Evolutionary conservation across 345 rosid species (phyloP), one percentile per base, ranked within the genome.

Genomic region (Physaria fendleri): DNA sequence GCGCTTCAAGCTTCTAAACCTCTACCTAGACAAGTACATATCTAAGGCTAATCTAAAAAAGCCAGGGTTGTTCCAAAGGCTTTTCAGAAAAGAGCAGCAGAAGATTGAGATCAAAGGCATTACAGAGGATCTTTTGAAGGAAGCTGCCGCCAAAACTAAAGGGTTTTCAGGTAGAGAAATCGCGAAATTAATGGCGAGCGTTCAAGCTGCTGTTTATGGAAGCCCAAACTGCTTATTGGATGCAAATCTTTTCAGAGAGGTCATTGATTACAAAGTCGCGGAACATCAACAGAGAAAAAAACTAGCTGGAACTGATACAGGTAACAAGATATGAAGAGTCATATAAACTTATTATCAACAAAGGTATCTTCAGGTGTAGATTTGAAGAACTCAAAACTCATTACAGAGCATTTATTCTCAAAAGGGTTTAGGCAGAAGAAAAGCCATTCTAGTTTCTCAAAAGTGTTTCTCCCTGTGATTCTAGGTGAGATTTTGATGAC

Each of bases 151-250:
- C 2, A 93, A 83, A 78, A 89, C 85, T 0, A 81, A 81, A 41
- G 95, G 97, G 51, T 93, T 89, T 73, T 88, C 94, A 2, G 95
- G 97, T 35, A 81, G 99, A 56, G 91, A 93, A 68, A 87, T 89
- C 5, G 97, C 95, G 1, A 89, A 93, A 66, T 56, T 93, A 67
- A 86, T 93, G 97, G 97, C 97, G 2, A 62, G 95, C 9, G 85
- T 93, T 35, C 99, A 93, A 66, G 97, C 97, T 45, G 91, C 94
- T 32, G 95, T 89, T 13, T 89, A 93, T 52, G 97, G 99, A 57
- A 93, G 95, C 34, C 76, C 73, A 52, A 63, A 84, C 18, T 93
- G 97, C 57, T 67, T 77, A 60, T 91, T 89, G 18, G 97, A 89
- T 42, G 66, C 94, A 24, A 71, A 28, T 59, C 71, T 89, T 53